Conservation (phyloP, 2,329 filamentous ascomycete genomes). For the Dryadomyces quercivorus region DNA sequence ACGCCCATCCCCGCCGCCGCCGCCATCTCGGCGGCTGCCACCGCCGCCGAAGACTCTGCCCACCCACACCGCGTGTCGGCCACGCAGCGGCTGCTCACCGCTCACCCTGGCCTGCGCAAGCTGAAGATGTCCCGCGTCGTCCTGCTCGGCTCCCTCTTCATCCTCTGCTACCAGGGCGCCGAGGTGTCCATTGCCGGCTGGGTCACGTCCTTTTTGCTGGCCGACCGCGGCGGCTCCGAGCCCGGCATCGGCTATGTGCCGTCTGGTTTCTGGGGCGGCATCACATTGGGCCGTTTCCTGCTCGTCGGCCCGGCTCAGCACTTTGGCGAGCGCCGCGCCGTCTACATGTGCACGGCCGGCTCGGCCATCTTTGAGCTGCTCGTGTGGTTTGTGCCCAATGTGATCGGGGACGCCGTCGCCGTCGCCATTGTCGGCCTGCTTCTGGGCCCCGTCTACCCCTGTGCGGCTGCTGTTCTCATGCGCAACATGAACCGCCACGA, state of each 20-base stretch:
- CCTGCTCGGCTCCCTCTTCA: slow-evolving; percentile 64
- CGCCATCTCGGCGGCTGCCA: background rate
- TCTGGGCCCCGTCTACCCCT: slow-evolving; percentile 70
- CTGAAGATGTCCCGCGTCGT: slow-evolving; percentile 45
- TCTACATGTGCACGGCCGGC: slow-evolving; percentile 48
- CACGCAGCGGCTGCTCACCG: background rate
- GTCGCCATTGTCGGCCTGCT: slow-evolving; percentile 61
- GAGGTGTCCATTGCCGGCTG: slow-evolving; percentile 78
- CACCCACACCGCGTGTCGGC: background rate
- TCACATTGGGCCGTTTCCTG: slow-evolving; percentile 63
- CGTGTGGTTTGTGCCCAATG: slow-evolving; percentile 65
- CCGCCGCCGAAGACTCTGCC: background rate
- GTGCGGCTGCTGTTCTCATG: slow-evolving; percentile 52
- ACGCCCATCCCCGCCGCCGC: background rate
- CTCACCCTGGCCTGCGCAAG: slow-evolving; percentile 31
- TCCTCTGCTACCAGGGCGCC: slow-evolving; percentile 76
- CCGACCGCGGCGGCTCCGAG: slow-evolving; percentile 56
- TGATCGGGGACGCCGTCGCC: slow-evolving; percentile 57
- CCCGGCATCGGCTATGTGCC: slow-evolving; percentile 68
- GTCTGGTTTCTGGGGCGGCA: slow-evolving; percentile 58
- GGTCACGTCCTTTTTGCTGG: slow-evolving; percentile 77
- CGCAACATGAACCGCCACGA: slow-evolving; percentile 45
- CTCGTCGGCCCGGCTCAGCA: slow-evolving; percentile 54
- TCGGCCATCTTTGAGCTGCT: slow-evolving; percentile 60
- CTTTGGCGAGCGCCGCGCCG: slow-evolving; percentile 59